Evolutionary conservation across 768 basidiomycete species (phyloP).

Genomic region (Lactarius evosmus): DNA sequence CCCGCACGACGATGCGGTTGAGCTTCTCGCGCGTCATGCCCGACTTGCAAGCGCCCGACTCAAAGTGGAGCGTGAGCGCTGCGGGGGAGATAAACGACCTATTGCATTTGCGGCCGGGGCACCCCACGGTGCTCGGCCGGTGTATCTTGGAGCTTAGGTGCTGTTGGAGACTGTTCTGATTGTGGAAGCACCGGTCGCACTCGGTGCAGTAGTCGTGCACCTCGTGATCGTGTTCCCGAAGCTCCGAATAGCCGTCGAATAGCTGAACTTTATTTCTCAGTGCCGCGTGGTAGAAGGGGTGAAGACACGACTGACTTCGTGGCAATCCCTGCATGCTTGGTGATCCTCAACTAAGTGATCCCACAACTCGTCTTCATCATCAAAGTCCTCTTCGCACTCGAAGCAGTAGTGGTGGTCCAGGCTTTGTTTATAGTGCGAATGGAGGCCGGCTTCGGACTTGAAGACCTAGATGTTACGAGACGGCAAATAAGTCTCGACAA

Average conservation of each 20-base stretch:
- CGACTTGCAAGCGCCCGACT: constrained; percentile 55
- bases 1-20: constrained; percentile 12
- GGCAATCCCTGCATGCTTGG: constrained; percentile 4
- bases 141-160: constrained; percentile 58
- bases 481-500: not conserved
- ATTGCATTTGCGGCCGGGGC: constrained; percentile 44
- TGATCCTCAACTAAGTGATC: constrained; percentile 12
- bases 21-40: constrained; percentile 40
- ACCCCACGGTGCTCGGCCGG: constrained; percentile 37
- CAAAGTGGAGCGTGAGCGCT: constrained; percentile 60
- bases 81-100: constrained; percentile 49
- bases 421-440: constrained; percentile 44
- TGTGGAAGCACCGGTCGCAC: constrained; percentile 46
- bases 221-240: constrained; percentile 23
- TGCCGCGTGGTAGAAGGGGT: not conserved
- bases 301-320: not conserved
- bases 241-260: not conserved
- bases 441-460: constrained; percentile 38
- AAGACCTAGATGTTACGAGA: constrained; percentile 35
- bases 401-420: not conserved
- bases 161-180: constrained; percentile 39
- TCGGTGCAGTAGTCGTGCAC: constrained; percentile 41
- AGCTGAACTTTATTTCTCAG: not conserved
- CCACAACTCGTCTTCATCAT: constrained; percentile 7
- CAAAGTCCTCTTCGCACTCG: constrained; percentile 1